Conservation (phyloP, 179 eudicot species). For the Carnegiea gigantea region DNA sequence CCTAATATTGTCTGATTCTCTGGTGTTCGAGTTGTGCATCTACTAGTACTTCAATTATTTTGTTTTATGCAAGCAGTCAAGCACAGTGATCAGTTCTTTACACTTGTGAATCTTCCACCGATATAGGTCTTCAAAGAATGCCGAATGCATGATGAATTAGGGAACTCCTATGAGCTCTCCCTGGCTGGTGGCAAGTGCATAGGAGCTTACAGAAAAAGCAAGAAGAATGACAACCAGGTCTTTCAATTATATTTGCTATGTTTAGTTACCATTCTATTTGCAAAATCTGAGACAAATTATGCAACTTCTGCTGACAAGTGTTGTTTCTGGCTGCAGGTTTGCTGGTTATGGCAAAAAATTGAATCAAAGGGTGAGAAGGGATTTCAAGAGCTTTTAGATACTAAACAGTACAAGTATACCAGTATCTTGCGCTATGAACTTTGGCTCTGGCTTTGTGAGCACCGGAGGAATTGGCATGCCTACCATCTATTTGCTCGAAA, state of each 20-base stretch:
- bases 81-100: neutral
- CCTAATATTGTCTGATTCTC: no score
- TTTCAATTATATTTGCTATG: neutral
- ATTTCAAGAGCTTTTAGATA: constrained; percentile 89
- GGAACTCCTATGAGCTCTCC: constrained; percentile 74
- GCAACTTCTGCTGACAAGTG: neutral
- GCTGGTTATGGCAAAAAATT: constrained; percentile 94
- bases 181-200: constrained; percentile 88
- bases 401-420: constrained; percentile 71
- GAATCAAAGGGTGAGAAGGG: constrained; percentile 67
- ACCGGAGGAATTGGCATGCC: constrained; percentile 91
- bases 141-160: constrained; percentile 50
- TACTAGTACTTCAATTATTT: no score
- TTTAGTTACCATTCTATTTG: neutral
- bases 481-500: neutral
- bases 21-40: no score
- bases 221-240: constrained; percentile 36
- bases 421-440: constrained; percentile 91
- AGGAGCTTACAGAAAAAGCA: constrained; percentile 84
- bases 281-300: neutral
- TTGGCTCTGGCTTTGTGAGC: constrained; percentile 93
- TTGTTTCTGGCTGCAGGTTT: constrained; percentile 49
- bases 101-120: neutral
- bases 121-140: constrained; percentile 87
- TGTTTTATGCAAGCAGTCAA: neutral